These are phyloP conservation scores for Zygosaccharomyces sapae DNA, from an alignment of 1,139 yeast genomes.

Conservation along the genomic window DNA sequence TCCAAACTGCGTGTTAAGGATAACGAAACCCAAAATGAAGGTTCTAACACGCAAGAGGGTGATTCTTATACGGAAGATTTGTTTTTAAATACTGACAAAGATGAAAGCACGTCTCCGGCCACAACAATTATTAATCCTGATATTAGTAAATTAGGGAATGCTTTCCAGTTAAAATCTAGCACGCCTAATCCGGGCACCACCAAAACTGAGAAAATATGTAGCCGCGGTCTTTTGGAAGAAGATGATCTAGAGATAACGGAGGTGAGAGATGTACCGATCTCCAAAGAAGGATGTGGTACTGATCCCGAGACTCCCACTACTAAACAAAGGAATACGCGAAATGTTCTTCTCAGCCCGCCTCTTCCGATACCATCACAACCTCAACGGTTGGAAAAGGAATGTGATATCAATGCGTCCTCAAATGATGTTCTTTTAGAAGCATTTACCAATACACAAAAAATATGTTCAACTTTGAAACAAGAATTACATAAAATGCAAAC, in stretches of 20 bases:
- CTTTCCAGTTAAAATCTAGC: constrained; percentile 12
- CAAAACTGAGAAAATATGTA: background rate
- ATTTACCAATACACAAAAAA: constrained; percentile 34
- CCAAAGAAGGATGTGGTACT: constrained; percentile 2
- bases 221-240: constrained; percentile 15
- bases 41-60: constrained; percentile 8
- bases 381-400: constrained; percentile 3
- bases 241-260: constrained; percentile 34
- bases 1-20: constrained; percentile 29
- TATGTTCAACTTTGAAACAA: constrained; percentile 31
- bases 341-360: background rate
- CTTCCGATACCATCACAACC: background rate
- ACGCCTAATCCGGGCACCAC: constrained; percentile 13
- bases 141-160: background rate
- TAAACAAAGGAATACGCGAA: background rate
- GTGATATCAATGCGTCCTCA: constrained; percentile 22
- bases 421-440: constrained; percentile 36
- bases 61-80: constrained; percentile 17
- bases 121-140: constrained; percentile 7
- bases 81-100: constrained; percentile 7
- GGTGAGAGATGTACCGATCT: constrained; percentile 21
- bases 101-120: constrained; percentile 17
- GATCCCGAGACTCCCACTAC: constrained; percentile 1
- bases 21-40: constrained; percentile 6
- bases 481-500: constrained; percentile 27